Evolutionary conservation across 352 stramenopile genomes (phyloP).

Genomic region (Plasmopara halstedii): DNA sequence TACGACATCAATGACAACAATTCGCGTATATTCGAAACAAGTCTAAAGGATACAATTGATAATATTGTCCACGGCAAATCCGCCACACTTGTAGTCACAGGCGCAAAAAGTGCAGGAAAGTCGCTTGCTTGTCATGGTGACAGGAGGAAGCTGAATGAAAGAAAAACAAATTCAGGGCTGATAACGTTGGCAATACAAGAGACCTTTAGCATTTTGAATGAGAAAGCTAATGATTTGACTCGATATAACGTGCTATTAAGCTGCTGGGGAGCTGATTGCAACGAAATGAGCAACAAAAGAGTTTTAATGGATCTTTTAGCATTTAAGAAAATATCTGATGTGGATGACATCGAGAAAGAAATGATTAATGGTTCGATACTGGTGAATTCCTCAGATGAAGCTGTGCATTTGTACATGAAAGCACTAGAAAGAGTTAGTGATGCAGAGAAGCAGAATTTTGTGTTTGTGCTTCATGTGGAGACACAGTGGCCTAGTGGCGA

Average conservation of each 20-base stretch:
- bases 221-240: background rate
- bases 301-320: conserved; percentile 14
- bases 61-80: conserved; percentile 21
- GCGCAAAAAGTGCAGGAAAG: conserved; percentile 39
- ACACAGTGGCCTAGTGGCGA: conserved; percentile 18
- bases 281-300: background rate
- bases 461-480: conserved; percentile 40
- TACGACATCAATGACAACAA: conserved; percentile 40
- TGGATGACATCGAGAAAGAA: conserved; percentile 5
- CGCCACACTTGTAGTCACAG: conserved; percentile 41
- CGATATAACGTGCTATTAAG: conserved; percentile 19
- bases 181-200: conserved; percentile 31
- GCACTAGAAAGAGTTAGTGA: conserved; percentile 12
- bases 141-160: conserved; percentile 7
- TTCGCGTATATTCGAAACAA: conserved; percentile 36
- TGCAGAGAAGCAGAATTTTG: conserved; percentile 27
- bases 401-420: conserved; percentile 22
- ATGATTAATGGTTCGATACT: conserved; percentile 23
- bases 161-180: conserved; percentile 12
- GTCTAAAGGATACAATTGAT: conserved; percentile 23
- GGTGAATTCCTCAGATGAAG: conserved; percentile 27
- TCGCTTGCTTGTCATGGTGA: conserved; percentile 56
- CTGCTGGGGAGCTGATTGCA: conserved; percentile 11
- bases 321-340: background rate
- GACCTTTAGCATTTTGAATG: conserved; percentile 24